A percentile compares a stretch with the other conserved stretches of the same genome.
phyloP scores from a whole-genome alignment of 257 asterid species.

The Echites panduratus region DNA sequence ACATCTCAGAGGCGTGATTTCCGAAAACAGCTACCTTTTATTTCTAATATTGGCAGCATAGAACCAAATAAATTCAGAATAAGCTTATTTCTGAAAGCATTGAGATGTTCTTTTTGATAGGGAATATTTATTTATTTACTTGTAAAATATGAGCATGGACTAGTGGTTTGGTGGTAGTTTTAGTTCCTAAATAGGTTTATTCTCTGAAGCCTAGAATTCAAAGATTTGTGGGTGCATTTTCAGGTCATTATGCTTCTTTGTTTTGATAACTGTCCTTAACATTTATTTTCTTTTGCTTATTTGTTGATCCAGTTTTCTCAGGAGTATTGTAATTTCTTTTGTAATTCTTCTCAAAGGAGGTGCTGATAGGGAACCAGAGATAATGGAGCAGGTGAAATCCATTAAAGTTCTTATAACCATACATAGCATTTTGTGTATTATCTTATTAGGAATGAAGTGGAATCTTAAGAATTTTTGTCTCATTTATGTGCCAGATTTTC shows the following conservation, averaged over 20 bases:
- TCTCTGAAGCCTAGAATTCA: neutral
- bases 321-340: conserved; percentile 47
- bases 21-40: too few species aligned
- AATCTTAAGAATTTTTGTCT: conserved; percentile 14
- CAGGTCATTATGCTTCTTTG: neutral
- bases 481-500: conserved; percentile 59
- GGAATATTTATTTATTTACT: neutral
- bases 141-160: neutral
- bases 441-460: conserved; percentile 7
- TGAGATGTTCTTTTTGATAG: neutral
- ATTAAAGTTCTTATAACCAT: conserved; percentile 7
- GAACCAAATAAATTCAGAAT: neutral
- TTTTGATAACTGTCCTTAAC: neutral
- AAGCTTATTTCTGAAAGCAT: neutral
- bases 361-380: conserved; percentile 88
- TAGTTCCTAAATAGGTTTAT: neutral
- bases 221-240: neutral
- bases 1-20: neutral
- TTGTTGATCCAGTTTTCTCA: conserved; percentile 60
- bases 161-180: neutral
- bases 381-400: conserved; percentile 68
- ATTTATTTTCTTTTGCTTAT: conserved; percentile 4
- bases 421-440: conserved; percentile 11
- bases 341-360: conserved; percentile 67
- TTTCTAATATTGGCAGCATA: neutral